Conservation (phyloP, 371 early-diverging fungal genomes). For the Mucor saturninus region DNA sequence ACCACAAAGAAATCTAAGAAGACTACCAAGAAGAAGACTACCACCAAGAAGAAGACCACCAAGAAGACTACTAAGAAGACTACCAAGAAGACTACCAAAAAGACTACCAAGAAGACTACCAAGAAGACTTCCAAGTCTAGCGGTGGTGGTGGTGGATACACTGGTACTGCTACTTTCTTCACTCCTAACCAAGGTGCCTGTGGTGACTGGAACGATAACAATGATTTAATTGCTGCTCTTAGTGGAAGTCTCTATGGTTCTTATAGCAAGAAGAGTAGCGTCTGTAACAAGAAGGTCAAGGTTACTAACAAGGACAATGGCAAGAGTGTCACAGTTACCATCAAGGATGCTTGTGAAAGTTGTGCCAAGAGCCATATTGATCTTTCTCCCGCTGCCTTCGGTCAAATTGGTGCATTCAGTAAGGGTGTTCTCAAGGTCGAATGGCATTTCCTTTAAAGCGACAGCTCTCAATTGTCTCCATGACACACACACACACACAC, state of each 20-base stretch:
- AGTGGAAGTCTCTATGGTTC: slow-evolving; percentile 37
- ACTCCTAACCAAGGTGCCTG: slow-evolving; percentile 48
- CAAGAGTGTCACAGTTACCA: slow-evolving; percentile 38
- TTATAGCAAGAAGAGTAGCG: slow-evolving; percentile 35
- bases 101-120: slow-evolving; percentile 22
- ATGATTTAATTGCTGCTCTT: slow-evolving; percentile 40
- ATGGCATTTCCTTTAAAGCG: slow-evolving; percentile 28
- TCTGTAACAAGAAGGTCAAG: slow-evolving; percentile 38
- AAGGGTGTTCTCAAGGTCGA: slow-evolving; percentile 41
- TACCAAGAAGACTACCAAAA: slow-evolving; percentile 26
- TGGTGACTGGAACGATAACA: slow-evolving; percentile 36
- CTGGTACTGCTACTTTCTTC: slow-evolving; percentile 43
- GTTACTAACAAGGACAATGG: slow-evolving; percentile 38
- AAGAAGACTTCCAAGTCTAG: slow-evolving; percentile 22
- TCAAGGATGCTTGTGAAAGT: slow-evolving; percentile 41
- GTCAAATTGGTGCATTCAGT: slow-evolving; percentile 31
- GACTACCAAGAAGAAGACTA: slow-evolving; percentile 21
- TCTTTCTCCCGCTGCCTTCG: slow-evolving; percentile 46
- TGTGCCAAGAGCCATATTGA: slow-evolving; percentile 39
- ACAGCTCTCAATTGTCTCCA: background rate
- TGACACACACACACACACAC: background rate
- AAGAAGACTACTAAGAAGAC: slow-evolving; percentile 24
- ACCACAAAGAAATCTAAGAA: slow-evolving; percentile 19
- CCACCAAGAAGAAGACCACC: slow-evolving; percentile 18
- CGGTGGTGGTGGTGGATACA: slow-evolving; percentile 9